These are phyloP conservation scores for sweet orange (Citrus sinensis) DNA, from an alignment of 345 rosid species.

Conservation along the genomic window DVS_A1.0 CM039163.1:13985001-13985500, in stretches of 20 bases:
- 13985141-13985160: too few relatives aligned
- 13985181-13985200: not conserved
- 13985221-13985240: not conserved
- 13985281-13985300: not conserved
- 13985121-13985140: too few relatives aligned
- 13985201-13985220: not conserved
- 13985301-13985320: not conserved
- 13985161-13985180: too few relatives aligned
- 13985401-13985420: too few relatives aligned
- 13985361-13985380: not conserved
- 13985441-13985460: too few relatives aligned
- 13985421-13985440: too few relatives aligned
- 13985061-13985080: not conserved
- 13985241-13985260: not conserved
- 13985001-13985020: constrained; percentile 84
- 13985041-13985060: not conserved
- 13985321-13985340: not conserved
- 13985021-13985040: constrained; percentile 20
- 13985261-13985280: not conserved
- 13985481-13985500: not conserved
- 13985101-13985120: too few relatives aligned
- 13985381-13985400: not conserved
- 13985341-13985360: not conserved
- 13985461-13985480: not conserved
- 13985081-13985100: not conserved